Evolutionary conservation across 805 yeast genomes (phyloP), one percentile per base, ranked within the genome.

Genomic region (Kregervanrija fluxuum): DNA sequence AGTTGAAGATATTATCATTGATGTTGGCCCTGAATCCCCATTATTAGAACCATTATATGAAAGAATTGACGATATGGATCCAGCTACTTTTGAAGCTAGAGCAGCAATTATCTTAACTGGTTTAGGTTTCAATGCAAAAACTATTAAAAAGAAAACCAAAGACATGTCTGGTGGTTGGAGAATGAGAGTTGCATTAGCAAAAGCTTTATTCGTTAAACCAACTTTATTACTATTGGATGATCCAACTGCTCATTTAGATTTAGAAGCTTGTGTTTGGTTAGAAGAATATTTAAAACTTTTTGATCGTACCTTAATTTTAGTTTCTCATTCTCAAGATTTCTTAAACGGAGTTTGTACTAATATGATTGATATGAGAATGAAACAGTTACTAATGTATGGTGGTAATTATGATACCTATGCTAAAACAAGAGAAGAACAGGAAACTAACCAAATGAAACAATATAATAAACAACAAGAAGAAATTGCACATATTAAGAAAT

Each of bases 141-240:
- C 98, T 46, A 91, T 93, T 61, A 75, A 77, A 64, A 93, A 93
- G 78, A 84, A 82, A 71, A 93, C 99, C 60, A 90, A 88, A 70
- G 98, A 93, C 64, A 93, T 93, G 99, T 88, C 97, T 63, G 99
- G 99, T 79, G 99, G 99, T 66, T 93, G 99, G 99, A 89, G 89
- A 75, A 93, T 93, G 99, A 88, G 99, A 73, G 99, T 93, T 50
- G 98, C 99, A 38, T 75, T 93, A 51, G 96, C 96, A 49, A 93
- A 93, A 71, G 99, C 99, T 30, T 76, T 93, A 57, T 93, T 93
- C 74, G 98, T 93, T 55, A 91, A 93, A 75, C 99, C 99, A 63
- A 90, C 98, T 42, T 71, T 93, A 57, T 74, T 93, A 62, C 73
- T 93, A 58, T 80, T 93, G 66, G 99, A 93, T 74, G 99, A 93